Percentiles rank a stretch among this genome's conserved stretches.
These are phyloP conservation scores for Jacaranda mimosifolia DNA, from an alignment of 257 asterid species.

Conservation along the genomic window DNA sequence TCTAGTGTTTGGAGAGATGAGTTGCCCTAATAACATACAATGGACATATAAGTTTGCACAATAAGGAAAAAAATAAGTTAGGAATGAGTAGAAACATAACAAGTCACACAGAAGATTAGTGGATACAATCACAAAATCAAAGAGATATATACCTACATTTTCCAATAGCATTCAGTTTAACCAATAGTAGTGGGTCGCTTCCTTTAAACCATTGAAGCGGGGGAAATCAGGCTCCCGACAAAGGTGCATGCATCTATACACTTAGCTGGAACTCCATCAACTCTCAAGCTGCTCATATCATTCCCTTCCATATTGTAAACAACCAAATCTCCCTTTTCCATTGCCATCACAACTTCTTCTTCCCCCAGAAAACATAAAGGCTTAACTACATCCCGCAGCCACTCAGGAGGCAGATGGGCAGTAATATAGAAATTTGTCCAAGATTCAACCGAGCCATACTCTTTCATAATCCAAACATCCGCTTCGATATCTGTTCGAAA, in stretches of 20 bases:
- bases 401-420: background rate
- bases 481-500: background rate
- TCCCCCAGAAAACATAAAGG: constrained; percentile 34
- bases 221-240: constrained; percentile 44
- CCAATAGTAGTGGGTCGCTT: no score
- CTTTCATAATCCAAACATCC: constrained; percentile 53
- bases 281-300: constrained; percentile 17
- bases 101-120: no score
- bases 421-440: constrained; percentile 39
- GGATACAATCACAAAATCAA: no score
- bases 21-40: no score
- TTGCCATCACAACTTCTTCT: constrained; percentile 30
- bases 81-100: no score
- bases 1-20: no score
- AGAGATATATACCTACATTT: no score
- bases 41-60: no score
- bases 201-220: background rate
- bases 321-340: constrained; percentile 21
- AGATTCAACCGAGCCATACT: constrained; percentile 44
- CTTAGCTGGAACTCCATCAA: constrained; percentile 31
- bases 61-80: no score
- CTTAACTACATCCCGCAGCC: background rate
- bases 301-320: constrained; percentile 21
- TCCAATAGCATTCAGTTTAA: no score
- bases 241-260: constrained; percentile 31